Evolutionary conservation across 2,329 filamentous ascomycete genomes (phyloP).

Genomic region (Curvularia lunata): DNA sequence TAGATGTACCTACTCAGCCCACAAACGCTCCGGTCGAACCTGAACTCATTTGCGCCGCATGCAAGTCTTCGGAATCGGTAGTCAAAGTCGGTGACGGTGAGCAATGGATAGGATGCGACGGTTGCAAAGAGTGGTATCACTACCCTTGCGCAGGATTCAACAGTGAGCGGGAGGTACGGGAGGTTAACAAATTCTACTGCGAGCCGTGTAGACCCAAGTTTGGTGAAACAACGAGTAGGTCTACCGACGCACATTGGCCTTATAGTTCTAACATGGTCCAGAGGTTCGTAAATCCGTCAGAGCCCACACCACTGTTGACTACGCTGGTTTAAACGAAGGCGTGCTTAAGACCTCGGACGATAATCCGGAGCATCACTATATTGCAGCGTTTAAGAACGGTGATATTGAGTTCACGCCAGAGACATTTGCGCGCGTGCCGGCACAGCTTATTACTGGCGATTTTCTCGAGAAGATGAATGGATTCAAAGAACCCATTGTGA

Average conservation of each 20-base stretch:
- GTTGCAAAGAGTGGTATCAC: slow-evolving; percentile 72
- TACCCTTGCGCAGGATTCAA: slow-evolving; percentile 71
- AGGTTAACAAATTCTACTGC: slow-evolving; percentile 73
- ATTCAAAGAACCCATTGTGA: slow-evolving; percentile 71
- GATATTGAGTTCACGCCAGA: slow-evolving; percentile 66
- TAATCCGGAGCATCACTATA: slow-evolving; percentile 70
- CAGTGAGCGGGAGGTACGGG: slow-evolving; percentile 67
- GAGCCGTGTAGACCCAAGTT: slow-evolving; percentile 63
- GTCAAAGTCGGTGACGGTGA: slow-evolving; percentile 61
- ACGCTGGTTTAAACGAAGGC: slow-evolving; percentile 70
- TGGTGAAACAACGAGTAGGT: slow-evolving; percentile 66
- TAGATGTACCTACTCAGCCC: slow-evolving; percentile 12
- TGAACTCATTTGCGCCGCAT: slow-evolving; percentile 62
- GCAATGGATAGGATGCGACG: slow-evolving; percentile 72
- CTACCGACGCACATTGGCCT: slow-evolving; percentile 32
- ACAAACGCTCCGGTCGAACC: slow-evolving; percentile 33
- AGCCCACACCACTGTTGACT: slow-evolving; percentile 70
- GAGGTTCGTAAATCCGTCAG: slow-evolving; percentile 69
- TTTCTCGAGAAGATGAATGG: slow-evolving; percentile 67
- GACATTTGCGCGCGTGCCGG: slow-evolving; percentile 67
- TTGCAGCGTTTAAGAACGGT: slow-evolving; percentile 70
- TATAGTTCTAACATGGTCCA: slow-evolving; percentile 38
- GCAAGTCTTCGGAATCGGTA: slow-evolving; percentile 61
- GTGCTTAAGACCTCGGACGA: slow-evolving; percentile 70
- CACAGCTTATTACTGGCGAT: slow-evolving; percentile 67